phyloP scores from a whole-genome alignment of 129 eudicot species.

The Helianthus tuberosus region DNA sequence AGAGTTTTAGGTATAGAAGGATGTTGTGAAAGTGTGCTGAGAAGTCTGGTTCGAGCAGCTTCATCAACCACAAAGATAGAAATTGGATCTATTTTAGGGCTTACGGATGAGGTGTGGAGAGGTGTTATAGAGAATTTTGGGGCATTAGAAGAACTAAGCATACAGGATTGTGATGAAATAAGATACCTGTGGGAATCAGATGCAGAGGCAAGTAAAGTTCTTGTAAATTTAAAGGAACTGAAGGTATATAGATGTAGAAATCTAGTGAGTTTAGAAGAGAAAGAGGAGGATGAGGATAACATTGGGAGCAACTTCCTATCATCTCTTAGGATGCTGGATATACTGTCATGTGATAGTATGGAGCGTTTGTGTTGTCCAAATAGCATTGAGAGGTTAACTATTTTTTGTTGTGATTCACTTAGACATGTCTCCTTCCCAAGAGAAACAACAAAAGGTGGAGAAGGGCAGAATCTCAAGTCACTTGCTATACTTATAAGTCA shows the following conservation, averaged over 20 bases:
- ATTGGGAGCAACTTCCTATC: neutral
- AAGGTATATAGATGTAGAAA: neutral
- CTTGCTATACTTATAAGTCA: fast-evolving
- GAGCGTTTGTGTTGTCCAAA: neutral
- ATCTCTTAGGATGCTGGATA: neutral
- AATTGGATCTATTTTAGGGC: neutral
- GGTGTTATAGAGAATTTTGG: neutral
- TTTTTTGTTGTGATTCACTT: fast-evolving
- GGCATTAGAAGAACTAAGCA: neutral
- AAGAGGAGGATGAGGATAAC: neutral
- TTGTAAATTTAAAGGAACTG: neutral
- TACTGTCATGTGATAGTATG: neutral
- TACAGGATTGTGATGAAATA: neutral
- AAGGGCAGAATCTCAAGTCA: slow-evolving; percentile 12
- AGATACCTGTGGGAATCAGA: slow-evolving; percentile 15
- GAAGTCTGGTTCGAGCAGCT: neutral
- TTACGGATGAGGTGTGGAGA: slow-evolving; percentile 18
- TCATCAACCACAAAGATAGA: no score
- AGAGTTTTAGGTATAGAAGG: neutral
- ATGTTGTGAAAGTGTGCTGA: neutral
- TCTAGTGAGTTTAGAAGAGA: neutral
- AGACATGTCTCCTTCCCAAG: neutral
- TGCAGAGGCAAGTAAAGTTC: neutral
- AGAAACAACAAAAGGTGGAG: neutral
- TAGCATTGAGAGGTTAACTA: neutral